Evolutionary conservation across 106 monocot species (phyloP), one percentile per base, ranked within the genome.

Genomic region (Dendrobium nobile): DNA sequence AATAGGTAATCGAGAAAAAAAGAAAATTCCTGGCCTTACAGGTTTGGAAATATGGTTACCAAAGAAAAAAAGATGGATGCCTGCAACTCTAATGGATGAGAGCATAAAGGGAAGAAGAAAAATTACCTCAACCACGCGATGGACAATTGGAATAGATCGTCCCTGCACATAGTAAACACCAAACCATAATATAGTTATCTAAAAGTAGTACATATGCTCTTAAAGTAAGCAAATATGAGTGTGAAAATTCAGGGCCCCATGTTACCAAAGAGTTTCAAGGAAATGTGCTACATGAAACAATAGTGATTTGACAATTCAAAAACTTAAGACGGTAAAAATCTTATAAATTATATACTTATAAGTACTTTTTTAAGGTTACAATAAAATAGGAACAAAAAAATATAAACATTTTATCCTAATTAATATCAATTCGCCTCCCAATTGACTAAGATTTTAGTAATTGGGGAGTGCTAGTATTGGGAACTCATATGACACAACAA

Each of bases 91-190:
- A 44, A 74, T 20, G 18, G 22, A 74, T 42, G 74, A 43, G 78
- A 19, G 55, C 77, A 77, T 16, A 11, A 76, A 8, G 51, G 61
- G 74, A 42, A 58, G 45, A 58, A 44, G 7, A 74, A 41, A 68
- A 19, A 72, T 78, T 80, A 83, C 88, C 90, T 88, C 83, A 67
- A 88, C 84, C 65, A 90, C 88, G 64, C 90, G 86, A 79, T 90
- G 90, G 59, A 90, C 90, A 86, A 90, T 90, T 56, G 90, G 90
- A 86, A 90, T 88, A 58, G 88, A 84, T 47, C 84, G 79, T 37
- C 86, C 86, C 90, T 90, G 80, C 47, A 89, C 47, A 67, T 51
- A 51, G 51, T 13, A 51, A 51, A 61, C 61, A 61, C 6, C 10
- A n/a, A 61, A 61, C 61, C 61, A 61, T 20, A n/a, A 61, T 22